Base-by-base conservation (phyloP, 805 yeast species). In the Teunomyces barrocoloradensis region DNA sequence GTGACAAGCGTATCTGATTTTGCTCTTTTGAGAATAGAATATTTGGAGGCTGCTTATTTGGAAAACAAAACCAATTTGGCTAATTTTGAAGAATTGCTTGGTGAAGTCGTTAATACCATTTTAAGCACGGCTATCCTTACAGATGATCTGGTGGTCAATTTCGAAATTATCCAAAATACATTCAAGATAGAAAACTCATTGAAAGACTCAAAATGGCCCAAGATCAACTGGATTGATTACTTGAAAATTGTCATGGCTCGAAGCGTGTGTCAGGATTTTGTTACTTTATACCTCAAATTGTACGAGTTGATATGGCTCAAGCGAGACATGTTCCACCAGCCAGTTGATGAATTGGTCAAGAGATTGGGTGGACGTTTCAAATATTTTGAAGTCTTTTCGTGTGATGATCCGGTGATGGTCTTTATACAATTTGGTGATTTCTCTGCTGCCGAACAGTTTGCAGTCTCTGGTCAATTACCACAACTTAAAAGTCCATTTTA, bases 171-270 rank as follows among this genome's bases (percentile, higher is more conserved):
- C 10, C 49, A 51, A 38, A 47, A 55, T 9, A 63, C 75, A 2
- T 73, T 57, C 45, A 45, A 48, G 35, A 50, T 63, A 6, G 72
- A 70, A 32, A 67, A 65, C 45, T 47, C 58, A 7, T 55, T 71
- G 32, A 42, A 49, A 1, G 65, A 63, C 18, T 53, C 62, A 0
- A 46, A 48, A 12, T 69, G 74, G 74, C 74, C 74, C 15, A 69
- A 69, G 38, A 52, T 65, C 6, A 54, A 68, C 23, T 73, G 76
- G 77, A 50, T 64, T 7, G 74, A 69, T 33, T 73, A 60, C 46
- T 45, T 73, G 13, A 59, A 55, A 15, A 43, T 62, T 5, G 57
- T 64, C 27, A 49, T 57, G 42, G 54, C 53, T 20, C 51, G 59
- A 35, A 57, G 66, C 25, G 73, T 66, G 20, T 62, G 68, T 37